Evolutionary conservation across 345 rosid genomes (phyloP).

Genomic region (Heritiera fomes): DNA sequence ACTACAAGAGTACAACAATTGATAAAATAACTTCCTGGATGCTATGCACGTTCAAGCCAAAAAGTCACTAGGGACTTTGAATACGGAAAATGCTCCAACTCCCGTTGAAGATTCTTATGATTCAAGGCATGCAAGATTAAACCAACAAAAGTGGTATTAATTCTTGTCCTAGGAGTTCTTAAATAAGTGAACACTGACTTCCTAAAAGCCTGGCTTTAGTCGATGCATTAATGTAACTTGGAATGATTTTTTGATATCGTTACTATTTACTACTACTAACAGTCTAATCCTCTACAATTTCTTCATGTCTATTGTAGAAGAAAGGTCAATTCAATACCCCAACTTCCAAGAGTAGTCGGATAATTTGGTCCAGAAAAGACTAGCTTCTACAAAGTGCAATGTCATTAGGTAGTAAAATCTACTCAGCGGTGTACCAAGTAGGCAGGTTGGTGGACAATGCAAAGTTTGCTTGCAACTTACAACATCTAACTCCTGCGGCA

Average conservation of each 20-base stretch:
- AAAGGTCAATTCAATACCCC: background rate
- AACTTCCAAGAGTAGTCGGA: no score
- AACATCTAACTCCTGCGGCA: constrained; percentile 3
- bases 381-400: background rate
- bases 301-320: background rate
- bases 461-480: background rate
- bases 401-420: background rate
- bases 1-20: background rate
- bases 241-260: background rate
- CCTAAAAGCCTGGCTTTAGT: background rate
- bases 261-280: background rate
- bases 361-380: background rate
- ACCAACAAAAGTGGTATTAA: background rate
- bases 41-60: background rate
- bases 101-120: background rate
- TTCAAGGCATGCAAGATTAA: background rate
- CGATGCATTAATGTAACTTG: background rate
- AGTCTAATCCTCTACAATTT: background rate
- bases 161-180: background rate
- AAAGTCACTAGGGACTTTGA: background rate
- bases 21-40: no score
- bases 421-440: background rate
- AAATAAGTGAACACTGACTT: background rate
- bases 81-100: background rate
- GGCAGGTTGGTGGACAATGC: background rate